Base-by-base conservation (phyloP, 73 alveolate species). In the Durusdinium trenchii region DNA sequence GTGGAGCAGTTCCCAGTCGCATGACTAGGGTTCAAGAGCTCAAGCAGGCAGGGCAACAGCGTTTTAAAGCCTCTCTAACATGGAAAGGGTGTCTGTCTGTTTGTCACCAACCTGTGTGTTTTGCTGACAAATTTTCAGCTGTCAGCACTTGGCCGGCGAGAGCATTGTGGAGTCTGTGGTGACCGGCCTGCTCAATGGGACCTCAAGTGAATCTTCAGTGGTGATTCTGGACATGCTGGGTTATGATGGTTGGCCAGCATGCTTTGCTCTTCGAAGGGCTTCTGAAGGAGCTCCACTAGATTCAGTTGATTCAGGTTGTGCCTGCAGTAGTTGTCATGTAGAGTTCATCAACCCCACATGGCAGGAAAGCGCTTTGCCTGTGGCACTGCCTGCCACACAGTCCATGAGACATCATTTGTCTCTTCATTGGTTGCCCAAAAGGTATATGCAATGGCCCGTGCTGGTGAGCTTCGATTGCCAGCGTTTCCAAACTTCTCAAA, bases 111-210 rank as follows among this genome's bases (percentile, higher is more conserved):
- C 40, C 30, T 71, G n/a, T 71, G 51, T 4, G n/a, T 26, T 47
- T 14, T 36, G 12, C 40, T 18, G 12, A 10, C 26, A 14, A 7
- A 57, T 5, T 2, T 6, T 6, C 10, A n/a, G 42, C 61, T 43
- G 86, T 36, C 86, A 76, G 86, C 86, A 76, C 86, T 57, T 76
- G 28, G 86, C 60, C 28, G 86, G 86, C 86, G 18, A 18, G 38
- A 76, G 28, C 86, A 12, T 76, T 2, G 86, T 76, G 42, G 86
- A 76, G 42, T 57, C 60, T 43, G 86, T 76, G 86, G 28, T 76
- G 86, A 40, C 40, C 2, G 38, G 42, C 45, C 45, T 76, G 61
- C 86, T 76, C 28, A 38, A 42, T 14, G 60, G 60, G 42, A n/a
- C 54, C 38, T 76, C 28, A n/a, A n/a, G n/a, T 14, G 86, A 76